Evolutionary conservation across 768 basidiomycete species (phyloP), one percentile per base, ranked within the genome.

Genomic region (Xerocomellus chrysenteron): DNA sequence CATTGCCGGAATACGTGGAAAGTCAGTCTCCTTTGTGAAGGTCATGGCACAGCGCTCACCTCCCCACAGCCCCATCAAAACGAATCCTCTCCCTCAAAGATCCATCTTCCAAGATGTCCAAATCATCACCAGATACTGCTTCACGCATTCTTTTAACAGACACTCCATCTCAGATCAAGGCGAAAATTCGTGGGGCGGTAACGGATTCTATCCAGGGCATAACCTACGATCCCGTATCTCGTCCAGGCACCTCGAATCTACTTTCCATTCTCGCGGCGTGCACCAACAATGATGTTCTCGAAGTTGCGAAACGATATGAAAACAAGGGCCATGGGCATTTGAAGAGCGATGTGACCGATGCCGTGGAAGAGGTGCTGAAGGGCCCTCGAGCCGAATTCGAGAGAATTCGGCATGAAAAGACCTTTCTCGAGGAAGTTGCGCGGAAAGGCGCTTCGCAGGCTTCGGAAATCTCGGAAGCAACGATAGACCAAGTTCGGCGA

Each of bases 111-210:
- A 98, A 98, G 70, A 98, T 98, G 94, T 97, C 95, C 36, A 98
- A 98, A 71, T 98, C 95, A 0, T 81, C 92, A 0, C 87, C 86
- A 0, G 85, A 92, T 67, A 56, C 82, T 1, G 73, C 82, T 16
- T 95, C 94, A 0, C 88, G 94, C 26, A 93, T 98, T 66, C 80
- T 92, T 53, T 79, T 98, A 39, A 95, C 90, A 26, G 95, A 98
- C 68, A 73, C 82, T 0, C 69, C 81, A 11, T 62, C 73, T 1
- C 72, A 82, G 65, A 92, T 96, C 44, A 67, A 69, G 45, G 66
- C 78, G 26, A 97, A 96, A 69, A 80, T 98, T 54, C 84, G 86
- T 19, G 75, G 78, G 7, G 90, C 95, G 1, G 88, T 94, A 2
- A 98, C 95, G 0, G 96, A 98, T 70, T 90, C 92, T 0, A 80